A percentile compares a stretch with the other conserved stretches of the same genome.
Conservation (phyloP, 345 rosid genomes). For the Ceriops zippeliana region DNA sequence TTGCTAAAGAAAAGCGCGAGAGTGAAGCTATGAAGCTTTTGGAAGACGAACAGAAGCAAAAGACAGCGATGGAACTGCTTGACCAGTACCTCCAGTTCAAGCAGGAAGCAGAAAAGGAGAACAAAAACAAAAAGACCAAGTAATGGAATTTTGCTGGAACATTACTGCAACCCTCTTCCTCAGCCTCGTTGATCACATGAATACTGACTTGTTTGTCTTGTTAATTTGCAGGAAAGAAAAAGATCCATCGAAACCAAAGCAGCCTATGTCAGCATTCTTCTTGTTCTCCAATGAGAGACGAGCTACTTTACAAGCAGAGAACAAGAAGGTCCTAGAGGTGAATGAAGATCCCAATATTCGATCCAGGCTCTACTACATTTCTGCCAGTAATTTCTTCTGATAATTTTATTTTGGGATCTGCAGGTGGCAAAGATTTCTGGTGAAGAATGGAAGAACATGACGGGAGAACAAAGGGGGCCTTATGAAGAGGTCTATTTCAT, state of each 20-base stretch:
- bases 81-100: constrained; percentile 83
- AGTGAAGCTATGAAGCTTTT: constrained; percentile 84
- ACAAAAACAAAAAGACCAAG: constrained; percentile 51
- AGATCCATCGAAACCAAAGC: constrained; percentile 90
- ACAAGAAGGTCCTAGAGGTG: constrained; percentile 67
- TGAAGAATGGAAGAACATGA: constrained; percentile 89
- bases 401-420: background rate
- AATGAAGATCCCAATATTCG: background rate
- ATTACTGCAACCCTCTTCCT: no score
- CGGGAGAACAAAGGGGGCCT: constrained; percentile 54
- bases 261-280: constrained; percentile 76
- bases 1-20: constrained; percentile 78
- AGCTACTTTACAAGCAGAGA: constrained; percentile 54
- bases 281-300: constrained; percentile 71
- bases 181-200: background rate
- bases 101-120: constrained; percentile 67
- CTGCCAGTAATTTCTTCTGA: background rate
- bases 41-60: constrained; percentile 82
- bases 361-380: no score
- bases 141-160: constrained; percentile 7
- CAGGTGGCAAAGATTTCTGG: constrained; percentile 71
- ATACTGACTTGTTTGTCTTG: constrained; percentile 6
- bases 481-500: constrained; percentile 50
- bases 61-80: constrained; percentile 86
- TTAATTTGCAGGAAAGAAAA: constrained; percentile 60